phyloP scores from a whole-genome alignment of 2,329 filamentous ascomycete species.

The Torrubiella hemipterigena region DNA sequence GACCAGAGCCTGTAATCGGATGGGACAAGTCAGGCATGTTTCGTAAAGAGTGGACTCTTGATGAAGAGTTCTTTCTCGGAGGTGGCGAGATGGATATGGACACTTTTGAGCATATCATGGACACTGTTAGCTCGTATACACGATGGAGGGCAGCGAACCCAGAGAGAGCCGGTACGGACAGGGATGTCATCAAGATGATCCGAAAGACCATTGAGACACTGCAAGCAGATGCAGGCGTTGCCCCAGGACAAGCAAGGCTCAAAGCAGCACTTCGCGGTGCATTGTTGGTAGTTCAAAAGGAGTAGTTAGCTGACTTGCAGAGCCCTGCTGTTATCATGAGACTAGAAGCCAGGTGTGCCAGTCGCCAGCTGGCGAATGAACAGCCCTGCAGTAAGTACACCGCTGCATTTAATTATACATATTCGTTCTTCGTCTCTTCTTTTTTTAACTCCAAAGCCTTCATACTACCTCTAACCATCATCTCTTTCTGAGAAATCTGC shows the following conservation, averaged over 20 bases:
- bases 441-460: too few species aligned
- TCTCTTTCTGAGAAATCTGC: too few species aligned
- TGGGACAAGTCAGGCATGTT: slow-evolving; percentile 28
- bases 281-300: slow-evolving; percentile 1
- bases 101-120: slow-evolving; percentile 21
- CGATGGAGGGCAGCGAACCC: slow-evolving; percentile 34
- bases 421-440: too few species aligned
- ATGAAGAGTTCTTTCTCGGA: slow-evolving; percentile 16
- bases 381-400: too few species aligned
- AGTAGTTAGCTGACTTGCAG: too few species aligned
- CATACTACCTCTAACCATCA: too few species aligned
- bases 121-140: slow-evolving; percentile 25
- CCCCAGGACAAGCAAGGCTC: not conserved
- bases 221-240: slow-evolving; percentile 20
- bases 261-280: not conserved
- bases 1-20: slow-evolving; percentile 15
- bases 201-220: slow-evolving; percentile 14
- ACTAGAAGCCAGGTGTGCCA: too few species aligned
- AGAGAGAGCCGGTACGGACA: slow-evolving; percentile 24
- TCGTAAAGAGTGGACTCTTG: slow-evolving; percentile 28
- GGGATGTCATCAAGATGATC: slow-evolving; percentile 21
- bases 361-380: too few species aligned
- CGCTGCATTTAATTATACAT: too few species aligned
- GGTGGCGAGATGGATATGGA: slow-evolving; percentile 15
- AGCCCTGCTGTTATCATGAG: too few species aligned